Evolutionary conservation across 306 rosid genomes (phyloP).

Genomic region (Dryas octopetala): DNA sequence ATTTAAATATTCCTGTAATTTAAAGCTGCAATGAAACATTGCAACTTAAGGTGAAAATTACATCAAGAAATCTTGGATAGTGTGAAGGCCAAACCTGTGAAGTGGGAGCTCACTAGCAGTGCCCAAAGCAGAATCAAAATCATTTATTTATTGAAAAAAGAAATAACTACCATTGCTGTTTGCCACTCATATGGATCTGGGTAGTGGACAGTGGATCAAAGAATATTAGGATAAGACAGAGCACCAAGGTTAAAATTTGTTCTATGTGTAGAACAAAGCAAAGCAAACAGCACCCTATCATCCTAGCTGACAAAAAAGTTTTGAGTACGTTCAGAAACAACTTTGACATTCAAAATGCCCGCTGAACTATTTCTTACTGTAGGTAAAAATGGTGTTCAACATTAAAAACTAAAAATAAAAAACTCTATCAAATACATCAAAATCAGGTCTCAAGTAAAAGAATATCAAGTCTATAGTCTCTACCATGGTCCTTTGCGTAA

Average conservation of each 20-base stretch:
- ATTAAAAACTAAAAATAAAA: not conserved
- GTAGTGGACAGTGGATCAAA: conserved; percentile 9
- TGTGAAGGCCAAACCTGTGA: not conserved
- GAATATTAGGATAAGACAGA: not conserved
- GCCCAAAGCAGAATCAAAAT: conserved; percentile 1
- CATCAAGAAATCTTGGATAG: no score
- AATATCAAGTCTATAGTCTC: no score
- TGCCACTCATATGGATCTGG: conserved; percentile 7
- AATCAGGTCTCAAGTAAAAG: no score
- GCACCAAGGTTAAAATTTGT: conserved; percentile 3
- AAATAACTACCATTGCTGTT: not conserved
- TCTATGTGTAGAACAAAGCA: not conserved
- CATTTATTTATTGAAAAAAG: not conserved
- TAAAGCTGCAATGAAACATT: no score
- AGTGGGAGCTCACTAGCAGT: not conserved
- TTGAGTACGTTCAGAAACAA: not conserved
- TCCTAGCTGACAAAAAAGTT: not conserved
- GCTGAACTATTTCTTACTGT: not conserved
- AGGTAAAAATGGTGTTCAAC: no score
- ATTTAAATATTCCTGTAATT: no score
- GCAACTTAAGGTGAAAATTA: no score
- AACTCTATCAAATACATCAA: no score
- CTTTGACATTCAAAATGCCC: not conserved
- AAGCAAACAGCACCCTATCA: conserved; percentile 15
- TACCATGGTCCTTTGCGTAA: no score